Base-by-base conservation (phyloP, 78 protist genomes). In the Dictyostelium brefeldianum region DNA sequence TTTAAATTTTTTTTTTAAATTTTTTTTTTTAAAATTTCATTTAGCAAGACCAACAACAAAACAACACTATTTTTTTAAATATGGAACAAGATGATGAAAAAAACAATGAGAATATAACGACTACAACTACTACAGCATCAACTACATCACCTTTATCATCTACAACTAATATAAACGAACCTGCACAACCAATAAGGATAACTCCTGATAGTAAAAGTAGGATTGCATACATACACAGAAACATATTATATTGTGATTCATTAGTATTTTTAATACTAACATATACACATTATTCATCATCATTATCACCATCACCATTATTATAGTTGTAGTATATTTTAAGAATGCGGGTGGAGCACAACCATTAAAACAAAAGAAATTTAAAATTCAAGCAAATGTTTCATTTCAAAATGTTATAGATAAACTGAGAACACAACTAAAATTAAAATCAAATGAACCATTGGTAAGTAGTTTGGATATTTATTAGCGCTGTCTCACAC, bases 271-370 rank as follows among this genome's bases (percentile, higher is more conserved):
- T 56, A 14, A 25, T 20, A 56, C 18, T 20, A 20, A n/a, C 0
- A 10, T 0, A 6, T 20, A 20, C 10, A 7, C 20, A 18, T n/a
- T 59, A 7, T 8, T 57, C 0, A 22, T 22, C 25, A 9, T n/a
- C 14, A 20, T 56, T 56, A 20, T 18, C 3, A 7, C 20, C 7
- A 7, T 56, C n/a, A 20, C 14, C 27, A 20, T 62, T 31, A 6
- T 31, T 11, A 56, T 56, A 79, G 85, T 90, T 43, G 27, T 90
- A 14, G 83, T 90, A 75, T 82, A 81, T 54, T 90, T 90, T 65
- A 90, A 90, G 79, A 82, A 90, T 62, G 89, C 95, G 50, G 95
- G 95, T 80, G 83, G 95, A 29, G 95, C 95, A 70, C 89, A 71
- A 62, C 89, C 95, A 27, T 54, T 90, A 77, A 90, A 90, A 77